phyloP scores from a whole-genome alignment of 306 rosid species.

The Luffa aegyptiaca region DNA sequence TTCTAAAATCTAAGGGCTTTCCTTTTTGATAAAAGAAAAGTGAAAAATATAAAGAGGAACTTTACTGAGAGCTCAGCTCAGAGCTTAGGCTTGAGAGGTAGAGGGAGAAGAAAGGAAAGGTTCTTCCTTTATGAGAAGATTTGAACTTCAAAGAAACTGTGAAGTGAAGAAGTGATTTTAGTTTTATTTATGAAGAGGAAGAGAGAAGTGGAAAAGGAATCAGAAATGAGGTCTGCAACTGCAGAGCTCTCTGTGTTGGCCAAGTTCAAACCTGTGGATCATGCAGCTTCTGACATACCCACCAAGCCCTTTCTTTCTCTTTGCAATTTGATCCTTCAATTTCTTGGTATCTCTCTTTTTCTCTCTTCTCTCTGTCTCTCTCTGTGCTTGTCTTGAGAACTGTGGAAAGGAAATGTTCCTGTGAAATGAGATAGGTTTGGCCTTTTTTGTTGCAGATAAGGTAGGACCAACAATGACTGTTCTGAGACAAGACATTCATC shows the following conservation, averaged over 20 bases:
- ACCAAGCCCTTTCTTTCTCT: slow-evolving; percentile 65
- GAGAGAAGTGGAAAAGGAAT: slow-evolving; percentile 41
- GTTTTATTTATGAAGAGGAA: slow-evolving; percentile 32
- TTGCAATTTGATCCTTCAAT: slow-evolving; percentile 55
- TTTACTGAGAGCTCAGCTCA: neutral
- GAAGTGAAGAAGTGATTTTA: neutral
- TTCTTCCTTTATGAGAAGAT: neutral
- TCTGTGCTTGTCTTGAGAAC: neutral
- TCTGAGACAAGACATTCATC: slow-evolving; percentile 69
- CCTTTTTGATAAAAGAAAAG: neutral
- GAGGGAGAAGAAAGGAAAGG: neutral
- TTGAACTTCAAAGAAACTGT: neutral
- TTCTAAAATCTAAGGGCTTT: neutral
- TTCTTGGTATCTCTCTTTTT: slow-evolving; percentile 51
- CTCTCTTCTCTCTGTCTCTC: slow-evolving; percentile 13
- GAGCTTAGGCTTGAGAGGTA: neutral
- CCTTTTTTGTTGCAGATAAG: slow-evolving; percentile 51
- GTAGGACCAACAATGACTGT: slow-evolving; percentile 95
- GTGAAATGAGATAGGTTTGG: neutral
- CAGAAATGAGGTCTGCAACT: slow-evolving; percentile 62
- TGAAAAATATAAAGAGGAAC: neutral
- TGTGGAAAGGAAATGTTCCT: neutral
- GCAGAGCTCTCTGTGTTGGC: slow-evolving; percentile 45
- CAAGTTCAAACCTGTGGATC: slow-evolving; percentile 25
- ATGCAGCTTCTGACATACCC: slow-evolving; percentile 36